Base-by-base conservation (phyloP, 345 rosid genomes). In the Raphanus raphanistrum region DNA sequence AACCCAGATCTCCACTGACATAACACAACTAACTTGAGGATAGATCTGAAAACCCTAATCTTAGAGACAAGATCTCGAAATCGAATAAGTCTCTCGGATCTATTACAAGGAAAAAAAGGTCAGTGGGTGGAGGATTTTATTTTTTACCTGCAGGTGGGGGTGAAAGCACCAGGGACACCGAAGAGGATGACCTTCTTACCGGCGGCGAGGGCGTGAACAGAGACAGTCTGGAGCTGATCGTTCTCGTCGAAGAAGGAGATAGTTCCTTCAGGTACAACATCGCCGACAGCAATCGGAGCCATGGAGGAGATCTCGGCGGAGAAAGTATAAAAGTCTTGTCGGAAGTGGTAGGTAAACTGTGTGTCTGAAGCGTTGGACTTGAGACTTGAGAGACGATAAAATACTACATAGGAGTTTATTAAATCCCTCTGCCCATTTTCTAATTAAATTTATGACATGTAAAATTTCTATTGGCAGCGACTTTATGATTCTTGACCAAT, bases 81-180 rank as follows among this genome's bases (percentile, higher is more conserved):
- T 13, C 21, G 21, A 50, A n/a, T 50, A 50, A 50, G 55, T 50
- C 55, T 50, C 21, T 26, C 59, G 7, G 73, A 29, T 61, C 65
- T 61, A 29, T 13, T 28, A 4, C 15, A 59, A 63, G 15, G 25
- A 27, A 10, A 57, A 21, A 21, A 1, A 21, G 21, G 55, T 7
- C 12, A 12, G 54, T 45, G 48, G 10, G 48, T 0, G 17, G 50
- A 32, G 26, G 73, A 17, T 21, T 21, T 21, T 21, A 10, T 55
- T 16, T 16, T 21, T 21, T 21, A 92, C 99, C 99, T 95, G 94
- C 99, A 95, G 60, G 99, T 95, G 25, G 99, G 98, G 21, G 99
- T 95, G 83, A 95, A 95, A 70, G 99, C 99, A 58, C 99, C 99
- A 79, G 99, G 99, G 48, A 95, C 99, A 28, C 96, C 99, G 60